phyloP scores from a whole-genome alignment of 768 basidiomycete genomes.

The Lactifluus piperatus region DNA sequence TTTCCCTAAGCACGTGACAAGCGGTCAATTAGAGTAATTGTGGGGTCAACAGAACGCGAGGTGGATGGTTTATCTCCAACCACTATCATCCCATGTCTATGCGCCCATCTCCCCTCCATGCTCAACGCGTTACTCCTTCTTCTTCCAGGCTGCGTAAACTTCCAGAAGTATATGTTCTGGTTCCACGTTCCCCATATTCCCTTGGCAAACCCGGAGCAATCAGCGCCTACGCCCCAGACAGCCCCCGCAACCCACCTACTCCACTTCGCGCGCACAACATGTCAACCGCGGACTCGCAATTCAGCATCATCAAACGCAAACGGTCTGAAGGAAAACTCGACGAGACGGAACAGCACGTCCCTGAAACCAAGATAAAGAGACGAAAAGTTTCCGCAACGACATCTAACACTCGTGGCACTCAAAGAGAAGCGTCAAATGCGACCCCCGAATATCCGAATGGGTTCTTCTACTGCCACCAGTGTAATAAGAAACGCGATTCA shows the following conservation, averaged over 20 bases:
- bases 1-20: not conserved
- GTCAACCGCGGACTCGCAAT: not conserved
- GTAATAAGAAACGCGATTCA: slow-evolving; percentile 50
- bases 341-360: not conserved
- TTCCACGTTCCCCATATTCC: slow-evolving; percentile 41
- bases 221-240: slow-evolving; percentile 20
- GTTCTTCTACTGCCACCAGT: slow-evolving; percentile 62
- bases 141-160: slow-evolving; percentile 27
- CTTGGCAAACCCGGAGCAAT: slow-evolving; percentile 8
- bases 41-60: not conserved
- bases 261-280: slow-evolving; percentile 24
- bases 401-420: slow-evolving; percentile 21
- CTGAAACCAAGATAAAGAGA: slow-evolving; percentile 35
- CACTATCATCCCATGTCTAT: slow-evolving; percentile 11
- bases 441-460: slow-evolving; percentile 30
- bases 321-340: slow-evolving; percentile 15
- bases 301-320: slow-evolving; percentile 23
- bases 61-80: slow-evolving; percentile 6
- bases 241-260: not conserved
- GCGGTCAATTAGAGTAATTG: not conserved
- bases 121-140: slow-evolving; percentile 18
- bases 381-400: slow-evolving; percentile 28
- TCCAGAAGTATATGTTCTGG: slow-evolving; percentile 49
- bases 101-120: not conserved
- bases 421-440: slow-evolving; percentile 3